Percentiles rank a stretch among this genome's conserved stretches.
phyloP scores from a whole-genome alignment of 2,329 filamentous ascomycete genomes.

The Cadophora sp. region DNA sequence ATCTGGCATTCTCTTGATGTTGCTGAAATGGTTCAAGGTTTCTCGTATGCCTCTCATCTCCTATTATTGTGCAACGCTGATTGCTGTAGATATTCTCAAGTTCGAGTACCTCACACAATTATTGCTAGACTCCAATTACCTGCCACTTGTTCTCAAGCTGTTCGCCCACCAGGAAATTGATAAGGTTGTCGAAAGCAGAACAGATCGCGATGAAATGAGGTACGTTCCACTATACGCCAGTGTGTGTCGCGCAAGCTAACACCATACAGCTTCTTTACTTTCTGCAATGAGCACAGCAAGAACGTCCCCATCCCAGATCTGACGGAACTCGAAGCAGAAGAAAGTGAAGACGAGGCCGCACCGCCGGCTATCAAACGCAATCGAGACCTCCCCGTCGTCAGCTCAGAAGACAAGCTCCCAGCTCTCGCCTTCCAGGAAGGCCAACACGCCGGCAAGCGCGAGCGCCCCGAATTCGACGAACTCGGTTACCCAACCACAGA shows the following conservation, averaged over 20 bases:
- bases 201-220: conserved; percentile 83
- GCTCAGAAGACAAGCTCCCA: conserved; percentile 47
- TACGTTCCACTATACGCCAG: conserved; percentile 47
- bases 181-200: conserved; percentile 83
- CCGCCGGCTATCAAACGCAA: conserved; percentile 81
- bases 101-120: conserved; percentile 96
- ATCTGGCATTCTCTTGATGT: conserved; percentile 84
- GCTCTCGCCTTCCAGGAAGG: conserved; percentile 43
- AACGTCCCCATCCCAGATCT: conserved; percentile 35
- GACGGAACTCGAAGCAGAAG: conserved; percentile 37
- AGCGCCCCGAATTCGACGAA: conserved; percentile 75
- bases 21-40: conserved; percentile 95
- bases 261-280: conserved; percentile 79
- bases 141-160: conserved; percentile 90
- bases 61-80: conserved; percentile 27
- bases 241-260: conserved; percentile 26
- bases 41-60: conserved; percentile 70
- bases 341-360: conserved; percentile 75
- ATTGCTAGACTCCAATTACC: conserved; percentile 91
- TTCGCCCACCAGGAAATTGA: conserved; percentile 96
- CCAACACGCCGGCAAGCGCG: conserved; percentile 36
- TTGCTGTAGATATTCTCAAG: conserved; percentile 78
- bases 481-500: conserved; percentile 80
- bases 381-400: conserved; percentile 52
- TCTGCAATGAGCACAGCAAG: conserved; percentile 76